phyloP scores from a whole-genome alignment of 164 flowering plant species.

The Stephania yunnanensis region DNA sequence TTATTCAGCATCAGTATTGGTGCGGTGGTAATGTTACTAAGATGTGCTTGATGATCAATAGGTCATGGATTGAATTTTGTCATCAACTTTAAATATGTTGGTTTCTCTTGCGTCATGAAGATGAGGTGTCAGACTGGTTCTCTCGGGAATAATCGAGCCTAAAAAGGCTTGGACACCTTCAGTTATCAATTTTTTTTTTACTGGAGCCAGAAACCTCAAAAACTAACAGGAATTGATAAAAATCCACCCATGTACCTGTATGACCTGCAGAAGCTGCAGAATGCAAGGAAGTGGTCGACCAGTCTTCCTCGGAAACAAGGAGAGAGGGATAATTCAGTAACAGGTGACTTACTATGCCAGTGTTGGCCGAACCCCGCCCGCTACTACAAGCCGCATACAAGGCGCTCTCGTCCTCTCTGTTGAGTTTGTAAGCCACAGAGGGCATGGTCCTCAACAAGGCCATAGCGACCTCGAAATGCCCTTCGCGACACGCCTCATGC shows the following conservation, averaged over 20 bases:
- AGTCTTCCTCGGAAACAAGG: constrained; percentile 35
- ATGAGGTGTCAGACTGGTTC: too few species aligned
- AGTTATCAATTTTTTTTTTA: not conserved
- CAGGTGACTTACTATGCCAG: constrained; percentile 29
- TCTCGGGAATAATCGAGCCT: too few species aligned
- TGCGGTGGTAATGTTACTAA: too few species aligned
- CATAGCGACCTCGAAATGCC: constrained; percentile 28
- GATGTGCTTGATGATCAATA: too few species aligned
- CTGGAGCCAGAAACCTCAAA: not conserved
- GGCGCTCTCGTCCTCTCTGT: constrained; percentile 25
- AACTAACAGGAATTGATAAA: constrained; percentile 13
- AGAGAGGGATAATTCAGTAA: constrained; percentile 21
- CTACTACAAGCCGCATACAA: constrained; percentile 37
- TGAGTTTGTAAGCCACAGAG: constrained; percentile 26
- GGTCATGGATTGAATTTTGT: too few species aligned
- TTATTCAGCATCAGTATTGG: too few species aligned
- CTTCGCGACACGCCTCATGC: constrained; percentile 41
- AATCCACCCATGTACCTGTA: constrained; percentile 25
- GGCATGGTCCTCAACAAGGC: constrained; percentile 30
- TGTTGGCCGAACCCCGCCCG: constrained; percentile 18
- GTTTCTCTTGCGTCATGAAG: too few species aligned
- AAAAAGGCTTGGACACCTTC: too few species aligned
- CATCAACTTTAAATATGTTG: too few species aligned
- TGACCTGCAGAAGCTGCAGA: constrained; percentile 43
- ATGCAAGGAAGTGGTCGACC: constrained; percentile 42